These are phyloP conservation scores for Geoglossum cookeanum DNA, from an alignment of 2,329 filamentous ascomycete genomes.

Conservation along the genomic window DNA sequence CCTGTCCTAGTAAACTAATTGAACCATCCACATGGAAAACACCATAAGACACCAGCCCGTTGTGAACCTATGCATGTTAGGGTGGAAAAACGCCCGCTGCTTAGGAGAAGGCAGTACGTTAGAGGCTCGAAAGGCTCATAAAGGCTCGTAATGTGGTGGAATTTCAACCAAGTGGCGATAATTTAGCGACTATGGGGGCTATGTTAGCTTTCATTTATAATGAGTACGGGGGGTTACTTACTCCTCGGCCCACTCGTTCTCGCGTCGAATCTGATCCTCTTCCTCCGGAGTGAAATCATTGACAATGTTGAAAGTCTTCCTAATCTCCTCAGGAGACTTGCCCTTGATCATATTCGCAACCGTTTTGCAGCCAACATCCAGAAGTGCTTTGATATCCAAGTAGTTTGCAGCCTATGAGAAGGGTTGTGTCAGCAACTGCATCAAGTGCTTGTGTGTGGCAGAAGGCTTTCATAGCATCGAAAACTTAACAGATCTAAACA, in stretches of 20 bases:
- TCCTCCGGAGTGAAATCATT: slow-evolving; percentile 99
- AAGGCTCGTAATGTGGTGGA: background rate
- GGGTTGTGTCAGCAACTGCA: background rate
- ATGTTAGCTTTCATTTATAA: background rate
- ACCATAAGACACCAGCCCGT: background rate
- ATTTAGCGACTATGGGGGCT: background rate
- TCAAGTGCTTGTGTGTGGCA: background rate
- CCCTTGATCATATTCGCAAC: slow-evolving; percentile 99
- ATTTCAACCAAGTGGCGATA: background rate
- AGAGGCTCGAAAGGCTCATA: background rate
- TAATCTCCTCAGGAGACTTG: slow-evolving; percentile 97
- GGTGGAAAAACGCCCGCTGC: background rate
- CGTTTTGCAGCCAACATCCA: slow-evolving; percentile 97
- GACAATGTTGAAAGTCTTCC: slow-evolving; percentile 99
- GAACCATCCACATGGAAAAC: background rate
- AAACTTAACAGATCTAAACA: background rate
- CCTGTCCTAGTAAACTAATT: background rate
- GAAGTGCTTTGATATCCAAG: slow-evolving; percentile 92
- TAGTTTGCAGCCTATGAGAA: slow-evolving; percentile 71
- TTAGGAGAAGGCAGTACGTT: background rate
- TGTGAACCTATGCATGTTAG: background rate
- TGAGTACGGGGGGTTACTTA: slow-evolving; percentile 18
- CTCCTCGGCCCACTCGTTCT: slow-evolving; percentile 87
- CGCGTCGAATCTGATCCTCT: slow-evolving; percentile 87
- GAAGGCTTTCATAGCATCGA: background rate